Conservation (phyloP, 257 asterid genomes). For the Haberlea rhodopensis region DNA sequence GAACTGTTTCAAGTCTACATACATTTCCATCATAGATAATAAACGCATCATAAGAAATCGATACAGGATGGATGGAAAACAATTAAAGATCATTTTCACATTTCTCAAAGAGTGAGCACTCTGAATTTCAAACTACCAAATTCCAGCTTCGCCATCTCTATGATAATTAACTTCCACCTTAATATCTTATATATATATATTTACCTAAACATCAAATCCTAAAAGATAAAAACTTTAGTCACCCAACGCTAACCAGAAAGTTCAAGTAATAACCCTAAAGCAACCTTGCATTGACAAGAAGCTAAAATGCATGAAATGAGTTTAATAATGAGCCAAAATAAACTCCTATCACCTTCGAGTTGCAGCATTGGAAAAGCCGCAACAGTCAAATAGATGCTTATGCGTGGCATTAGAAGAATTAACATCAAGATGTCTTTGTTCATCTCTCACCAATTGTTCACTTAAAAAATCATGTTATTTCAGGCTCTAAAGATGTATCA, state of each 20-base stretch:
- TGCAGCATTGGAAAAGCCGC: no score
- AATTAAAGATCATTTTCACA: not conserved
- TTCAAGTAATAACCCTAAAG: not conserved
- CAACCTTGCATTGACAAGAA: slow-evolving; percentile 2
- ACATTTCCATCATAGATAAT: not conserved
- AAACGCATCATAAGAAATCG: no score
- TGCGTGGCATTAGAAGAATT: no score
- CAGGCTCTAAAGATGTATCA: not conserved
- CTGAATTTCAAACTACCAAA: not conserved
- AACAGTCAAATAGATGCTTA: not conserved
- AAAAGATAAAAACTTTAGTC: slow-evolving; percentile 8
- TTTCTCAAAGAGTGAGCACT: not conserved
- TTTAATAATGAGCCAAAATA: not conserved
- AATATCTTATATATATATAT: not conserved
- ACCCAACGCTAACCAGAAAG: slow-evolving; percentile 16
- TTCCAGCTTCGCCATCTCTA: not conserved
- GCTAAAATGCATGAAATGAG: not conserved
- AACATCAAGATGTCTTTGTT: no score
- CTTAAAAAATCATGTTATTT: not conserved
- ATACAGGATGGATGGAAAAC: not conserved
- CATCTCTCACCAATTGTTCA: no score
- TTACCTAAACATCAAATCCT: not conserved
- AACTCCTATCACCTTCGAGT: not conserved
- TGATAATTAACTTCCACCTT: not conserved
- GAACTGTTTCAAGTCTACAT: no score